Evolutionary conservation across 2,329 filamentous ascomycete genomes (phyloP).

Genomic region (Ceratocystis eucalypticola): DNA sequence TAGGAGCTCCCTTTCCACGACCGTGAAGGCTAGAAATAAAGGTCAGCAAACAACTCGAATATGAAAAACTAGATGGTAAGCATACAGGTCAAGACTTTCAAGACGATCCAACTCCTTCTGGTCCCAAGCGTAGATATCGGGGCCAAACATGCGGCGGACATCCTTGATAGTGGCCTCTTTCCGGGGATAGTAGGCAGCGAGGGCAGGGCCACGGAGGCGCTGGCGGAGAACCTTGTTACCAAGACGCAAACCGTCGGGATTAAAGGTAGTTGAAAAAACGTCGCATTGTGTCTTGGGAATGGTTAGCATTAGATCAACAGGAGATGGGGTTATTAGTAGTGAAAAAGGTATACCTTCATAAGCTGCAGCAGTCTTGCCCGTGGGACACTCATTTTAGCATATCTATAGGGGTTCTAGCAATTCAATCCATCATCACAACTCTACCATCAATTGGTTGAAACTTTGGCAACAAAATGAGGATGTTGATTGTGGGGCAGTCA

Average conservation of each 20-base stretch:
- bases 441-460: slow-evolving; percentile 19
- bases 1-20: slow-evolving; percentile 73
- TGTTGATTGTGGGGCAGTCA: slow-evolving; percentile 18
- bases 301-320: slow-evolving; percentile 21
- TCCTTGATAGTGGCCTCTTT: slow-evolving; percentile 59
- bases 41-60: not conserved
- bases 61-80: slow-evolving; percentile 13
- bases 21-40: slow-evolving; percentile 39
- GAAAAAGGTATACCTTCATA: slow-evolving; percentile 51
- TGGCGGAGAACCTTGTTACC: slow-evolving; percentile 90
- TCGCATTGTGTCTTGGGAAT: slow-evolving; percentile 63
- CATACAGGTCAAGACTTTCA: slow-evolving; percentile 56
- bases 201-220: slow-evolving; percentile 66
- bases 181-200: slow-evolving; percentile 81
- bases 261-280: slow-evolving; percentile 83
- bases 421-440: not conserved
- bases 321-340: not conserved
- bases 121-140: slow-evolving; percentile 55
- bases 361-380: slow-evolving; percentile 54
- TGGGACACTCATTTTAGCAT: slow-evolving; percentile 46
- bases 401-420: not conserved
- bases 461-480: slow-evolving; percentile 14
- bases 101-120: slow-evolving; percentile 67
- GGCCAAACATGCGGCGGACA: slow-evolving; percentile 53
- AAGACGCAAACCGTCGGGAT: slow-evolving; percentile 66